These are phyloP conservation scores for Elaeis guineensis DNA, from an alignment of 176 grass and related monocot species.

Conservation along the genomic window DNA sequence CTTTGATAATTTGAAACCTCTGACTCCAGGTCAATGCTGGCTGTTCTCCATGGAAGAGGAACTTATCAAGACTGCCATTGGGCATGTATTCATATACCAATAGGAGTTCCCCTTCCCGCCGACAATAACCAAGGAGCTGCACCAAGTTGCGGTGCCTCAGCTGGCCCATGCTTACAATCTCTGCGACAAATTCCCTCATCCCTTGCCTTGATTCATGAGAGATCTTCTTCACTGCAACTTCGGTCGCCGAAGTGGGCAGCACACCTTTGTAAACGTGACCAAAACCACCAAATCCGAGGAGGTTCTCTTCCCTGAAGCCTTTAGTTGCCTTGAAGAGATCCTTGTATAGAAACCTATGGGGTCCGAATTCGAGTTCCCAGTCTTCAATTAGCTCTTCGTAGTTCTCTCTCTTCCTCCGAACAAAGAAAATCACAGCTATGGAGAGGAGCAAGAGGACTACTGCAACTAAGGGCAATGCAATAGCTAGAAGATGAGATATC, in stretches of 20 bases:
- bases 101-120: slow-evolving; percentile 49
- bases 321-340: slow-evolving; percentile 42
- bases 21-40: slow-evolving; percentile 44
- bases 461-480: neutral
- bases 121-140: slow-evolving; percentile 69
- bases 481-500: neutral
- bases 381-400: slow-evolving; percentile 47
- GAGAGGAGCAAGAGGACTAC: slow-evolving; percentile 6
- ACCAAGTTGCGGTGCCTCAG: slow-evolving; percentile 73
- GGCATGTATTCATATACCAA: slow-evolving; percentile 76
- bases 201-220: slow-evolving; percentile 62
- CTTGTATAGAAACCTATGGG: slow-evolving; percentile 55
- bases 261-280: slow-evolving; percentile 56
- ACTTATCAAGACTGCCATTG: slow-evolving; percentile 59
- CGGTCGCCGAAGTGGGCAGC: slow-evolving; percentile 15
- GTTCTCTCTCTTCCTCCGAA: slow-evolving; percentile 17
- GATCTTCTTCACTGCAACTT: slow-evolving; percentile 72
- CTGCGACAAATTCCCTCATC: slow-evolving; percentile 59
- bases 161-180: slow-evolving; percentile 65
- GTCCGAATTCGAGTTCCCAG: slow-evolving; percentile 56
- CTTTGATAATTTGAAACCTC: slow-evolving; percentile 46
- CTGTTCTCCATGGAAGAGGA: slow-evolving; percentile 25
- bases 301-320: slow-evolving; percentile 40
- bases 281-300: slow-evolving; percentile 58
- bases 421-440: neutral